Conservation (phyloP, 345 rosid species). For the Gossypium mustelinum region DNA sequence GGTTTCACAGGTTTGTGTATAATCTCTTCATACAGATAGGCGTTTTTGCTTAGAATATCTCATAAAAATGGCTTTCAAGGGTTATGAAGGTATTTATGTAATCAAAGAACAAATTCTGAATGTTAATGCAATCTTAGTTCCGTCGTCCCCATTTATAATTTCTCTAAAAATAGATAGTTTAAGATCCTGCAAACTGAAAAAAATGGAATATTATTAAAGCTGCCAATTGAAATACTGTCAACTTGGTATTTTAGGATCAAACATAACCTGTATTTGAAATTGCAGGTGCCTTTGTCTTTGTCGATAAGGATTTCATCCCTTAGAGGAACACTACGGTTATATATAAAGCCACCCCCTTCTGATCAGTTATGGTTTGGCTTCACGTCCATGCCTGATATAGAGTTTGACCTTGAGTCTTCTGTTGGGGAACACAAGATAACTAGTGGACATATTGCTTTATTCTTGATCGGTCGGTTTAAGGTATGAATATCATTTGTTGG, state of each 20-base stretch:
- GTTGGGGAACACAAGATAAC: slow-evolving; percentile 87
- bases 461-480: slow-evolving; percentile 78
- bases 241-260: not conserved
- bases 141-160: not conserved
- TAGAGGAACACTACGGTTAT: slow-evolving; percentile 74
- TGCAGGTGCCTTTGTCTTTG: slow-evolving; percentile 84
- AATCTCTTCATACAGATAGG: not conserved
- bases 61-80: not conserved
- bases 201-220: not conserved
- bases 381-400: slow-evolving; percentile 85
- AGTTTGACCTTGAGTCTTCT: slow-evolving; percentile 67
- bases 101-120: not conserved
- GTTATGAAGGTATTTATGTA: slow-evolving; percentile 2
- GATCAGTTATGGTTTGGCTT: slow-evolving; percentile 92
- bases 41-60: not conserved
- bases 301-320: slow-evolving; percentile 73
- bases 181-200: not conserved
- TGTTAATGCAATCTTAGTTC: not conserved
- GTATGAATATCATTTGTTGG: slow-evolving; percentile 31
- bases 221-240: not conserved
- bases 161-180: not conserved
- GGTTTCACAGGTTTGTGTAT: slow-evolving; percentile 59
- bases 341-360: slow-evolving; percentile 91
- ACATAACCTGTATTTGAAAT: not conserved
- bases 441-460: slow-evolving; percentile 58